These are phyloP conservation scores for Pyricularia grisea DNA, from an alignment of 2,329 filamentous ascomycete genomes.

Conservation along the genomic window DNA sequence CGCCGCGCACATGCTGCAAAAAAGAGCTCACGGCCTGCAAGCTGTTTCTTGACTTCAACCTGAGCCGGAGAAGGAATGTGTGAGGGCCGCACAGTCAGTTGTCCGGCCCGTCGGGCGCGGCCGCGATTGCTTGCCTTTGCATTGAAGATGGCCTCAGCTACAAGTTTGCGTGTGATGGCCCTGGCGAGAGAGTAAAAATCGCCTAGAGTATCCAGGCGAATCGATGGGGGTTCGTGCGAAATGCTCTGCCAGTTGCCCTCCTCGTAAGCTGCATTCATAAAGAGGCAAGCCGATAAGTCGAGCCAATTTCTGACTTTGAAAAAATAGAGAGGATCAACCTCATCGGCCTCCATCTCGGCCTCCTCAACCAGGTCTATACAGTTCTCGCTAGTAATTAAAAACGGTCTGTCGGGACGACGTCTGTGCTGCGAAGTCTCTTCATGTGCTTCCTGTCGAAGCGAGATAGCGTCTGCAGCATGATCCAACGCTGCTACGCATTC, in stretches of 20 bases:
- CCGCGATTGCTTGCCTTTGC: constrained; percentile 34
- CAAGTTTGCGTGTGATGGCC: constrained; percentile 59
- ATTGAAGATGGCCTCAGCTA: constrained; percentile 52
- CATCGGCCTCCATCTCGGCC: constrained; percentile 9
- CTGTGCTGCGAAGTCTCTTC: constrained; percentile 35
- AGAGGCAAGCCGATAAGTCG: constrained; percentile 52
- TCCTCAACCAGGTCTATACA: constrained; percentile 8
- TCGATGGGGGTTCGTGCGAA: constrained; percentile 53
- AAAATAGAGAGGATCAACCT: constrained; percentile 38
- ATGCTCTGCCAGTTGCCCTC: constrained; percentile 61
- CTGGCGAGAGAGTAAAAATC: constrained; percentile 64
- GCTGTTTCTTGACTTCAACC: constrained; percentile 33
- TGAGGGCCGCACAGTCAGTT: constrained; percentile 43
- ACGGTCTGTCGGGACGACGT: constrained; percentile 37
- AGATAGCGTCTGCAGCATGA: constrained; percentile 55
- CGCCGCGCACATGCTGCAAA: constrained; percentile 41
- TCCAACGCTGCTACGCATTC: constrained; percentile 60
- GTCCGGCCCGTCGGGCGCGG: constrained; percentile 61
- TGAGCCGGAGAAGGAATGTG: constrained; percentile 16
- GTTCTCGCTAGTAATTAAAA: constrained; percentile 48
- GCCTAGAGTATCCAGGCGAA: constrained; percentile 65
- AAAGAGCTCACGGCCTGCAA: constrained; percentile 28
- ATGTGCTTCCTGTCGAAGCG: constrained; percentile 51
- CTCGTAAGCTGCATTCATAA: constrained; percentile 61
- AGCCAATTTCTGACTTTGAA: constrained; percentile 55